These are phyloP conservation scores for Stygiomarasmius scandens DNA, from an alignment of 1,284 basidiomycete species.

Conservation along the genomic window DNA sequence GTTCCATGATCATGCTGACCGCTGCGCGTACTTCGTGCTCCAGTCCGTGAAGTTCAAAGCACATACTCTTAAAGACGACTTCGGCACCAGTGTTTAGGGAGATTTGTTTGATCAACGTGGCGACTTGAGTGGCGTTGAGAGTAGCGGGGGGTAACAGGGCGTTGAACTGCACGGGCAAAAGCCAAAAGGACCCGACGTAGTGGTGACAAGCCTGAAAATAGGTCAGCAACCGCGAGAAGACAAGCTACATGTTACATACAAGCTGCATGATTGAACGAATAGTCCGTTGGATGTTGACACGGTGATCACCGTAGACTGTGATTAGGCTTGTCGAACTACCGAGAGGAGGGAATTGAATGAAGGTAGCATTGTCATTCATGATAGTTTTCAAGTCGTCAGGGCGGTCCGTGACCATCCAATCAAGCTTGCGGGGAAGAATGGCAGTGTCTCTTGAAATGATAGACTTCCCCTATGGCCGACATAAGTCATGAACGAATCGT, in stretches of 20 bases:
- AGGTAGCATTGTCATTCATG: conserved; percentile 97
- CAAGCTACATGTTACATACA: conserved; percentile 50
- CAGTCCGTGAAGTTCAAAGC: conserved; percentile 96
- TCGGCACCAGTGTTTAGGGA: conserved; percentile 90
- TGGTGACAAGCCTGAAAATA: conserved; percentile 84
- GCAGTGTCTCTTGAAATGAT: conserved; percentile 93
- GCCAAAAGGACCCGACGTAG: conserved; percentile 96
- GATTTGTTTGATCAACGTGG: conserved; percentile 85
- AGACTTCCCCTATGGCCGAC: conserved; percentile 73
- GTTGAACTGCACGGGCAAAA: conserved; percentile 92
- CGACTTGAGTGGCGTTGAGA: conserved; percentile 84
- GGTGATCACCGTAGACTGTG: conserved; percentile 92
- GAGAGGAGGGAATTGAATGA: conserved; percentile 91
- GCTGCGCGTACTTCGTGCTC: conserved; percentile 91
- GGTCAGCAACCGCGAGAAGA: conserved; percentile 11
- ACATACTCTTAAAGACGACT: conserved; percentile 96
- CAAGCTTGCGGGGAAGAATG: conserved; percentile 93
- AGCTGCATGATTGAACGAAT: conserved; percentile 95
- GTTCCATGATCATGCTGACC: conserved; percentile 84
- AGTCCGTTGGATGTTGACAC: conserved; percentile 94
- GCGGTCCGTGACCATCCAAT: conserved; percentile 96
- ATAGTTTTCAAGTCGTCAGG: conserved; percentile 88
- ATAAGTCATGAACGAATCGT: conserved; percentile 8
- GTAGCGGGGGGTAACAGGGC: conserved; percentile 83
- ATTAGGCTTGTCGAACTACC: conserved; percentile 91